These are phyloP conservation scores for Alternaria sp. DNA, from an alignment of 2,329 filamentous ascomycete species.

Conservation along the genomic window DNA sequence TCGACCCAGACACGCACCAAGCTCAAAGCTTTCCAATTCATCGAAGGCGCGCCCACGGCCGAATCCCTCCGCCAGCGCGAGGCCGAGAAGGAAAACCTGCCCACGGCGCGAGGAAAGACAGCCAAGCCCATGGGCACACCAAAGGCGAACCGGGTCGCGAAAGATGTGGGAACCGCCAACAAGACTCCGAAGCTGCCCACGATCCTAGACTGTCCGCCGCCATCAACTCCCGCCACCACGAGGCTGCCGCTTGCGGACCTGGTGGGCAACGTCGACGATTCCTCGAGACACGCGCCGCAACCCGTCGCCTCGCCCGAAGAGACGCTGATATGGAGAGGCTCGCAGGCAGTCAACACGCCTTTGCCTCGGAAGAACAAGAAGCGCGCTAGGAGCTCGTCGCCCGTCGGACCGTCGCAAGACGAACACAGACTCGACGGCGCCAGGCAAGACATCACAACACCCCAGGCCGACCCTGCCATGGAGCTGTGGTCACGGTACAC, in stretches of 20 bases:
- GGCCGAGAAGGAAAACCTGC: slow-evolving; percentile 54
- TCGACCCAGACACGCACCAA: slow-evolving; percentile 62
- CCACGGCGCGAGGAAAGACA: slow-evolving; percentile 7
- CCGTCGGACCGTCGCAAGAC: slow-evolving; percentile 48
- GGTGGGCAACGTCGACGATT: slow-evolving; percentile 66
- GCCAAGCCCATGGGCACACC: slow-evolving; percentile 23
- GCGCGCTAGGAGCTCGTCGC: slow-evolving; percentile 56
- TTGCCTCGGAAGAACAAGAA: slow-evolving; percentile 52
- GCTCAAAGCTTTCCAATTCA: slow-evolving; percentile 62
- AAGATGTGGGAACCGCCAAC: slow-evolving; percentile 20
- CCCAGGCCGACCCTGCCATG: slow-evolving; percentile 54
- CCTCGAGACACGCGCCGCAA: slow-evolving; percentile 54
- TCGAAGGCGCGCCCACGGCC: slow-evolving; percentile 43
- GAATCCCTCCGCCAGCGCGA: slow-evolving; percentile 31
- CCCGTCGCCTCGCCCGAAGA: slow-evolving; percentile 64
- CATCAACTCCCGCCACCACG: slow-evolving; percentile 65
- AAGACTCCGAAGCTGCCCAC: slow-evolving; percentile 37
- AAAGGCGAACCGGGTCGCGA: slow-evolving; percentile 24
- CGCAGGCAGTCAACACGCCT: slow-evolving; percentile 53
- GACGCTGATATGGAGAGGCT: slow-evolving; percentile 64
- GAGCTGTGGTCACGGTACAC: slow-evolving; percentile 57
- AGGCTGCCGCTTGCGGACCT: slow-evolving; percentile 66
- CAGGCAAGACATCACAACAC: slow-evolving; percentile 47
- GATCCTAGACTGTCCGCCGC: slow-evolving; percentile 47
- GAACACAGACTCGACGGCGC: slow-evolving; percentile 38